Evolutionary conservation across 108 stramenopile species (phyloP).

Genomic region (Conticribra weissflogii): DNA sequence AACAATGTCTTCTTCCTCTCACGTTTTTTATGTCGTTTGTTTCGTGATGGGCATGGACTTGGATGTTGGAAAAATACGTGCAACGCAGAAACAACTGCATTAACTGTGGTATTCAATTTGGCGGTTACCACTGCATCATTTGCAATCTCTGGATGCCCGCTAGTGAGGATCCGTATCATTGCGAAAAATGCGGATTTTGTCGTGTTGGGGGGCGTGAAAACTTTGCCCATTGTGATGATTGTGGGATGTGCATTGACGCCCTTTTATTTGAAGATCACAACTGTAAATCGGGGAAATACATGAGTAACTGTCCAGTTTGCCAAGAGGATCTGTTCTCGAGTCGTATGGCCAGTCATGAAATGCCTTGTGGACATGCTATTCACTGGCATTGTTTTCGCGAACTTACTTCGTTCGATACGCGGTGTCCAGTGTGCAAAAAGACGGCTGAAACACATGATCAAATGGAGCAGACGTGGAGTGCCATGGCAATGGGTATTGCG

Average conservation of each 20-base stretch:
- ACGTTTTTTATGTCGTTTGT: no score
- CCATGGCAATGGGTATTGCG: constrained; percentile 80
- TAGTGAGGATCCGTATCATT: constrained; percentile 86
- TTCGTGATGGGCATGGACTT: no score
- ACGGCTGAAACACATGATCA: constrained; percentile 88
- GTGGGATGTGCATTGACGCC: constrained; percentile 91
- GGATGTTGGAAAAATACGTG: constrained; percentile 4
- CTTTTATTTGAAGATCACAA: constrained; percentile 80
- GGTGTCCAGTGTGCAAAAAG: constrained; percentile 90
- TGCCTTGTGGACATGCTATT: constrained; percentile 57
- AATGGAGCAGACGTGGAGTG: constrained; percentile 84
- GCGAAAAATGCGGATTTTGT: constrained; percentile 85
- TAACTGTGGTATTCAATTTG: constrained; percentile 74
- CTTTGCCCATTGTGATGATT: constrained; percentile 86
- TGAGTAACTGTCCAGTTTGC: constrained; percentile 89
- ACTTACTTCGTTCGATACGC: constrained; percentile 72
- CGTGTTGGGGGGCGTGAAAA: constrained; percentile 86
- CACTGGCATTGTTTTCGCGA: constrained; percentile 79
- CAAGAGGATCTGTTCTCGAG: constrained; percentile 89
- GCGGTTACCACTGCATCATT: constrained; percentile 77
- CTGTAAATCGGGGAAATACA: constrained; percentile 89
- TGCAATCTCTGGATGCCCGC: constrained; percentile 92
- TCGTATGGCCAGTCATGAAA: constrained; percentile 59
- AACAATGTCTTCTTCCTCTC: no score
- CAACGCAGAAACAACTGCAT: constrained; percentile 76